Percentiles rank a stretch among this genome's conserved stretches.
phyloP scores from a whole-genome alignment of 106 monocot species.

The Acanthochlamys bracteata region DNA sequence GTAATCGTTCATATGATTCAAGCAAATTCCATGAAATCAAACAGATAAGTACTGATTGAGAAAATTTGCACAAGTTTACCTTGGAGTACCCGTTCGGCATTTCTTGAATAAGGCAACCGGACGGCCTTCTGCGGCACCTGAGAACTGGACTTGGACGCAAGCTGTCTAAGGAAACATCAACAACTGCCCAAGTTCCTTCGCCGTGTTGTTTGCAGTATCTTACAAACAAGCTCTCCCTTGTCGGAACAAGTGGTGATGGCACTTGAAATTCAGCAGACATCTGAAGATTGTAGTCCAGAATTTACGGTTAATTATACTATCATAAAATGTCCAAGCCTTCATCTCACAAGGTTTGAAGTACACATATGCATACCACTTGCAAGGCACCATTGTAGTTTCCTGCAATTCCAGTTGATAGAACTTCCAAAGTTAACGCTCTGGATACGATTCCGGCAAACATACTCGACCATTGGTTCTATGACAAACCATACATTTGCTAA shows the following conservation, averaged over 20 bases:
- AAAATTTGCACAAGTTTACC: slow-evolving; percentile 21
- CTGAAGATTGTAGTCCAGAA: slow-evolving; percentile 34
- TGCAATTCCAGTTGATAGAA: slow-evolving; percentile 92
- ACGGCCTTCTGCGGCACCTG: slow-evolving; percentile 74
- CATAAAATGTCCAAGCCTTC: not conserved
- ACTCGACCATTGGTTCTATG: slow-evolving; percentile 80
- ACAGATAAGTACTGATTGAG: not conserved
- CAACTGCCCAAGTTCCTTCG: slow-evolving; percentile 94
- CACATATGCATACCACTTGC: slow-evolving; percentile 70
- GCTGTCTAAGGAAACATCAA: slow-evolving; percentile 85
- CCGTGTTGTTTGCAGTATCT: slow-evolving; percentile 91
- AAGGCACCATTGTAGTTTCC: slow-evolving; percentile 95
- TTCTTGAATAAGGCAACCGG: slow-evolving; percentile 89
- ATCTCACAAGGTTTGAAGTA: not conserved
- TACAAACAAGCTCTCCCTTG: slow-evolving; percentile 68
- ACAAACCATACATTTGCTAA: not conserved
- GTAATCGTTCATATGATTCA: not conserved
- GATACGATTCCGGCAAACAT: slow-evolving; percentile 83
- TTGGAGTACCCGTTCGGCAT: slow-evolving; percentile 99
- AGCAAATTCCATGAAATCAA: not conserved
- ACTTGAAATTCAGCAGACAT: slow-evolving; percentile 96
- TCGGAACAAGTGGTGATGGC: slow-evolving; percentile 88
- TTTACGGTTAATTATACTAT: not conserved
- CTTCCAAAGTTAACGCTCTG: slow-evolving; percentile 72
- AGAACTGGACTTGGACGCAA: slow-evolving; percentile 46